Base-by-base conservation (phyloP, 2,329 filamentous ascomycete genomes). In the Penicillium sp. region DNA sequence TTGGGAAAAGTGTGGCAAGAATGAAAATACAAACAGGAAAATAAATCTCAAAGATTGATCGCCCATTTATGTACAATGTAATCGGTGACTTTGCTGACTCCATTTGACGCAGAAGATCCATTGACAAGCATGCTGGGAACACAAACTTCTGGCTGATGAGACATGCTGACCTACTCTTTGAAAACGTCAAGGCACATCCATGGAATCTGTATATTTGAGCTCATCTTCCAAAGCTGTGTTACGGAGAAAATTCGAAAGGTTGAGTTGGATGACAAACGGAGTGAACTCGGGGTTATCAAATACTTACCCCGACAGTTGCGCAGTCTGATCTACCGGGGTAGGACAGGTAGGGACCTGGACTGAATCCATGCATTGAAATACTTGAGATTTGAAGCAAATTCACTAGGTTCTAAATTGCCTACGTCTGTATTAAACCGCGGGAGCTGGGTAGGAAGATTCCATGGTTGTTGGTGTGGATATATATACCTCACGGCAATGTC, bases 31-130 rank as follows among this genome's bases (percentile, higher is more conserved):
- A 31, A 22, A 41, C 39, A 13, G 19, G 37, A 41, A 8, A 14
- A 41, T 2, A 22, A n/a, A 2, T 39, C 22, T 41, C 10, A 21
- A 48, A 16, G 27, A 48, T 13, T 14, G 39, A 22, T 41, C 11
- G 39, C 10, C 19, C 39, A 22, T 41, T 24, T 46, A 48, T 41
- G 22, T 26, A 16, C 9, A 11, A 29, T 8, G 9, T 37, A 11
- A 14, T 24, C 39, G 10, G 19, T 14, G 10, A 21, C n/a, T 31
- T 31, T 56, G 59, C 57, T 62, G 59, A 62, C 59, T 62, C 49
- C 29, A 21, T 53, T 54, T 45, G 21, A 14, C 14, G 19, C 22
- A 16, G 35, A 26, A 22, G 46, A 51, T 51, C 29, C 37, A 46
- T 41, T 13, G 39, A 24, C 21, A 5, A 22, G 14, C 14, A 27